phyloP scores from a whole-genome alignment of 2,329 filamentous ascomycete genomes.

The Xylariaceae sp. region DNA sequence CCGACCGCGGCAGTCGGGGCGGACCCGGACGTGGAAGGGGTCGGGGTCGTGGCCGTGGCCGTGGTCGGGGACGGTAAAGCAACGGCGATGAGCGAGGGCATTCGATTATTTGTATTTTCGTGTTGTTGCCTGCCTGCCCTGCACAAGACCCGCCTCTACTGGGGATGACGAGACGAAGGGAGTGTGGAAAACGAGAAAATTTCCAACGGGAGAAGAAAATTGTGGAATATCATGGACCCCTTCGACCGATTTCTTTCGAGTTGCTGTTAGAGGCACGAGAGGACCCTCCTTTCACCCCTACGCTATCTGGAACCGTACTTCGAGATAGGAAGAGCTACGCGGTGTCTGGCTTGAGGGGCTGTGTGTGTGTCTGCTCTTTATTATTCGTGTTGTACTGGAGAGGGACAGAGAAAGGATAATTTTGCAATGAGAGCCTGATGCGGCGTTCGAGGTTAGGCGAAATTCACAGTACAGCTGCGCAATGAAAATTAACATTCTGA shows the following conservation, averaged over 20 bases:
- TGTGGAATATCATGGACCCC: neutral
- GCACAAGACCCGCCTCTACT: neutral
- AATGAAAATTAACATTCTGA: constrained; percentile 19
- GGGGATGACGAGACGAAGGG: neutral
- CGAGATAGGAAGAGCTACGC: neutral
- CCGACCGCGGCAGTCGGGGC: constrained; percentile 52
- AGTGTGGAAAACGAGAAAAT: neutral
- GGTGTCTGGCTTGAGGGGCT: constrained; percentile 2
- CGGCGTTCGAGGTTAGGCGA: constrained; percentile 29
- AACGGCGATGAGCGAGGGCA: neutral
- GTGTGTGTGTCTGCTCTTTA: neutral
- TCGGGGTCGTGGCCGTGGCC: constrained; percentile 47
- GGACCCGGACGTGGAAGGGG: constrained; percentile 49
- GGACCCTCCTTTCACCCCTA: neutral
- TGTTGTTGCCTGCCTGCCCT: neutral
- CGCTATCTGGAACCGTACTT: neutral
- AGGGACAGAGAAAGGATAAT: neutral
- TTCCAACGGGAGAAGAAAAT: neutral
- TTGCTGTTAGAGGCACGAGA: neutral
- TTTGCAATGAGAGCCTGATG: constrained; percentile 23
- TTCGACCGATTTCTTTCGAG: neutral
- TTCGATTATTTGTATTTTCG: neutral
- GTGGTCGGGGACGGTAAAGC: constrained; percentile 36
- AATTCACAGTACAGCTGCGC: constrained; percentile 7
- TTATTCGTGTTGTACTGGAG: constrained; percentile 13